Conservation (phyloP, 2,329 filamentous ascomycete species). For the Penicillium sp. region DNA sequence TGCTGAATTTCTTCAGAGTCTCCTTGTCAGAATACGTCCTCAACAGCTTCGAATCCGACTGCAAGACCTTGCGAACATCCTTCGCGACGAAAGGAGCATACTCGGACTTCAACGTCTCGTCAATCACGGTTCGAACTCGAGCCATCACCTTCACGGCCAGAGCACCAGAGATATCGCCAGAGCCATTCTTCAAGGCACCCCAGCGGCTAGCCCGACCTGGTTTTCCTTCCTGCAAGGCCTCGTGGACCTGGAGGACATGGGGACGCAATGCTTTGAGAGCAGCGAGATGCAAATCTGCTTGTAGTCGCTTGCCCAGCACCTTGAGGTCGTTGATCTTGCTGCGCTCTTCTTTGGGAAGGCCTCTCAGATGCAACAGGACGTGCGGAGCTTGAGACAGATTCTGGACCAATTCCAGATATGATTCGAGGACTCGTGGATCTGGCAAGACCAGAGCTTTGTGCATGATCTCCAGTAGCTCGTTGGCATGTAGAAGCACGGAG, state of each 20-base stretch:
- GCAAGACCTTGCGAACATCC: slow-evolving; percentile 27
- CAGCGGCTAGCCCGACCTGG: slow-evolving; percentile 10
- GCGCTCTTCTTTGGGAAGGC: slow-evolving; percentile 27
- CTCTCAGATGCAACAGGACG: slow-evolving; percentile 34
- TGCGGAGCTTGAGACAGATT: slow-evolving; percentile 34
- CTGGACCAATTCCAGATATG: slow-evolving; percentile 37
- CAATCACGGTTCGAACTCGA: slow-evolving; percentile 40
- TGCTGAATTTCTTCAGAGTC: slow-evolving; percentile 21
- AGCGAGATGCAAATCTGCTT: slow-evolving; percentile 28
- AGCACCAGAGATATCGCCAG: slow-evolving; percentile 30
- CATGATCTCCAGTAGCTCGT: slow-evolving; percentile 69
- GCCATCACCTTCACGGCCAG: slow-evolving; percentile 30
- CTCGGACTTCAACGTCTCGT: slow-evolving; percentile 38
- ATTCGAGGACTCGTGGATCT: slow-evolving; percentile 34
- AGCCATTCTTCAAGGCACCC: slow-evolving; percentile 17
- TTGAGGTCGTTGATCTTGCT: slow-evolving; percentile 22
- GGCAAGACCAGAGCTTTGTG: slow-evolving; percentile 33
- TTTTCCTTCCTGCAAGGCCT: slow-evolving; percentile 31
- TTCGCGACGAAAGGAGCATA: slow-evolving; percentile 31
- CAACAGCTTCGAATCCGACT: slow-evolving; percentile 32
- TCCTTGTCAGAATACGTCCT: slow-evolving; percentile 37
- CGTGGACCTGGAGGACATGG: slow-evolving; percentile 33
- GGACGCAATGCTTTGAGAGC: slow-evolving; percentile 35
- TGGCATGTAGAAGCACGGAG: slow-evolving; percentile 68
- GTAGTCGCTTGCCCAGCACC: slow-evolving; percentile 33